Evolutionary conservation across 2,329 filamentous ascomycete species (phyloP).

Genomic region (Ophiostoma sp.): DNA sequence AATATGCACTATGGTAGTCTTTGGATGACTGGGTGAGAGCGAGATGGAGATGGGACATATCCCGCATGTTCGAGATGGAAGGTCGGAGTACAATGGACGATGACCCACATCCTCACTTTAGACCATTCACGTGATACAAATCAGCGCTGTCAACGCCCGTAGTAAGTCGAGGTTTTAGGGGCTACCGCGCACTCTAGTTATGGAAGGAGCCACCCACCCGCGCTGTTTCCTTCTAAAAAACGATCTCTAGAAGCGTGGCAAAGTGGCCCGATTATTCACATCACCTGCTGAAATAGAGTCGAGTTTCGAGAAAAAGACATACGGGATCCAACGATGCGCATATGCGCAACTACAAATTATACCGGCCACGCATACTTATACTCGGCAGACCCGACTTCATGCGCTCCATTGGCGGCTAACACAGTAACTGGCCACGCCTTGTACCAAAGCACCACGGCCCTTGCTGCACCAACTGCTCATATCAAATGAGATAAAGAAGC

Average conservation of each 20-base stretch:
- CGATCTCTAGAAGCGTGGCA: background rate
- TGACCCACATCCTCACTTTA: background rate
- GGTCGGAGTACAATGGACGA: background rate
- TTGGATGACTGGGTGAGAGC: background rate
- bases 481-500: conserved; percentile 5
- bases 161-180: conserved; percentile 5
- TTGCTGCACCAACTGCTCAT: background rate
- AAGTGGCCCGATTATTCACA: background rate
- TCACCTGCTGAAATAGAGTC: background rate
- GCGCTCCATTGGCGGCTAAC: background rate
- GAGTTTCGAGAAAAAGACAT: background rate
- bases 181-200: background rate
- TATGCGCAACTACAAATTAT: background rate
- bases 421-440: background rate
- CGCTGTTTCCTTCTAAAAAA: conserved; percentile 8
- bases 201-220: background rate
- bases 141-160: background rate
- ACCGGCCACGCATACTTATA: conserved; percentile 7
- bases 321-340: background rate
- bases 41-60: background rate
- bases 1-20: background rate
- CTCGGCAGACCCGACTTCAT: conserved; percentile 6
- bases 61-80: background rate
- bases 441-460: background rate
- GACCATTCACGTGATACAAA: conserved; percentile 14